Base-by-base conservation (phyloP, 169 alveolate species). In the Plasmodium malariae region DNA sequence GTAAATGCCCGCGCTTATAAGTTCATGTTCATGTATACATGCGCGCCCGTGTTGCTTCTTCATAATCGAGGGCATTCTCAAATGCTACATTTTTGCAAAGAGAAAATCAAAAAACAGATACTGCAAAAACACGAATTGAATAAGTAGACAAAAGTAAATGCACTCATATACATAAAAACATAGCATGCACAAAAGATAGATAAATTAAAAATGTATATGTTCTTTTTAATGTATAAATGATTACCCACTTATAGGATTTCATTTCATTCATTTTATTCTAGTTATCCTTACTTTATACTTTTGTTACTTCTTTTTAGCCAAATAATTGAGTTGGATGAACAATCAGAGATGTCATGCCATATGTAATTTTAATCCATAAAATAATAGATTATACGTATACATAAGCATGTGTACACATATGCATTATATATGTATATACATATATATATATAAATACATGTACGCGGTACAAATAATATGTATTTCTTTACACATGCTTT, bases 171-270 rank as follows among this genome's bases (percentile, higher is more conserved):
- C 32, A 69, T 51, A 54, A 5, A 26, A 14, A 48, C 19, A 49
- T 49, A n/a, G 19, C 68, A 21, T 57, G 28, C 11, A 19, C 28
- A 67, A 40, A 67, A 21, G 12, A n/a, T 60, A 49, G 32, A 70
- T 32, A 36, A 14, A 14, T n/a, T 19, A 57, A 11, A 71, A 11
- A 71, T n/a, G n/a, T n/a, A n/a, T n/a, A n/a, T n/a, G 14, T 69
- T n/a, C 32, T 55, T 43, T 65, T 11, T 34, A 65, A 73, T 28
- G 12, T 12, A 54, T 9, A 34, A 59, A 67, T 28, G 26, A 78
- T 83, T 83, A 83, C 91, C 91, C 91, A 83, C 51, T 83, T 83
- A 43, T 83, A 83, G 21, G 72, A 83, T 49, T 71, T 83, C 30
- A 60, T 43, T 54, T 49, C 48, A 71, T 36, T 51, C 91, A 83